Conservation (phyloP, 331 rosid genomes). For the Cydonia oblonga region DNA sequence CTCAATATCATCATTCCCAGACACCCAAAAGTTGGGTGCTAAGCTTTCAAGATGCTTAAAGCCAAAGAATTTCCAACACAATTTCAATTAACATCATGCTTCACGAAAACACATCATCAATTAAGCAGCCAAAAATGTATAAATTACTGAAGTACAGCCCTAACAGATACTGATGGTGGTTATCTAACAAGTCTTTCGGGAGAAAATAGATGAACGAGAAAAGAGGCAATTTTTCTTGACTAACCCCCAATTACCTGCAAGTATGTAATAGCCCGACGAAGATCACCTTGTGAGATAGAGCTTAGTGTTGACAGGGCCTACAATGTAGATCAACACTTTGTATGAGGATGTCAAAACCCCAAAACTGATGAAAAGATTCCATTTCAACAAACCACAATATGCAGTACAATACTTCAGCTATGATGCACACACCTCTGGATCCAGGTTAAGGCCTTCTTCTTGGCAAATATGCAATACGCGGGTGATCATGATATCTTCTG, state of each 20-base stretch:
- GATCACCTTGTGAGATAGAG: slow-evolving; percentile 92
- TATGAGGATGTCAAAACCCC: slow-evolving; percentile 1
- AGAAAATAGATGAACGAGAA: background rate
- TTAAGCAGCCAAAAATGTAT: background rate
- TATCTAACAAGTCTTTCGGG: background rate
- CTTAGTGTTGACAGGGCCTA: slow-evolving; percentile 78
- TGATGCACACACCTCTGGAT: slow-evolving; percentile 47
- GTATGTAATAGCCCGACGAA: slow-evolving; percentile 88
- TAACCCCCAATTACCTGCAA: slow-evolving; percentile 54
- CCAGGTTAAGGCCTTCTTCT: slow-evolving; percentile 79
- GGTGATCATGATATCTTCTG: slow-evolving; percentile 72
- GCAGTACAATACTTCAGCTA: background rate
- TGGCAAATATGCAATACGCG: slow-evolving; percentile 62
- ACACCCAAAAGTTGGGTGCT: background rate
- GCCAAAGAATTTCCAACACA: background rate
- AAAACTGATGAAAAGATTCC: background rate
- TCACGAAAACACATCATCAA: background rate
- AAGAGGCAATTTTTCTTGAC: background rate
- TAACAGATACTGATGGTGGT: background rate
- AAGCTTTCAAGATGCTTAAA: background rate
- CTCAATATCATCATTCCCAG: background rate
- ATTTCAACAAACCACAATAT: background rate
- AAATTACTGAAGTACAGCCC: background rate
- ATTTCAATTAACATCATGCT: background rate
- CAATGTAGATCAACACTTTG: background rate